Conservation (phyloP, 805 yeast species). For the Metschnikowia borealis region DNA sequence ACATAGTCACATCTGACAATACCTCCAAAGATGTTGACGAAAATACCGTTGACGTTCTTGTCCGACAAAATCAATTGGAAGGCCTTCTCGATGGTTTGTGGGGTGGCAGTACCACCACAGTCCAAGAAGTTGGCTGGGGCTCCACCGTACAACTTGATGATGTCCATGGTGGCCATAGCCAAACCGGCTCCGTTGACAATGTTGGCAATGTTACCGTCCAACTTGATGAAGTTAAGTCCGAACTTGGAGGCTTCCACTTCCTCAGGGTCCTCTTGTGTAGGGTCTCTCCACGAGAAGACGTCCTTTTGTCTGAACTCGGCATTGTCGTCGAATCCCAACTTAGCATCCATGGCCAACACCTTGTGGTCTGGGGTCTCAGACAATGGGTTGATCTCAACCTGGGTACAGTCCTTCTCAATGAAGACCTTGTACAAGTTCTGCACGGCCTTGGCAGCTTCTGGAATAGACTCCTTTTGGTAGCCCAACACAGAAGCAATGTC, state of each 20-base stretch:
- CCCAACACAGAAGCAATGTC: constrained; percentile 79
- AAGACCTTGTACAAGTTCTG: constrained; percentile 86
- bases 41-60: constrained; percentile 85
- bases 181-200: constrained; percentile 99
- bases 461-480: constrained; percentile 69
- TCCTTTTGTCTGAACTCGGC: constrained; percentile 94
- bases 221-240: constrained; percentile 93
- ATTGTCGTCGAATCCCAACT: constrained; percentile 95
- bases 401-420: constrained; percentile 91
- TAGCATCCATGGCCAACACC: constrained; percentile 98
- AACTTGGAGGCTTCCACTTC: constrained; percentile 89
- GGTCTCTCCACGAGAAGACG: constrained; percentile 94
- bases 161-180: constrained; percentile 99
- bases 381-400: constrained; percentile 97
- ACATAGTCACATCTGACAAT: constrained; percentile 99
- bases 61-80: constrained; percentile 90
- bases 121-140: constrained; percentile 98
- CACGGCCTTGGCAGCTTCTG: constrained; percentile 84
- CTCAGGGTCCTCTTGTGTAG: constrained; percentile 96
- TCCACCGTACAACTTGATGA: constrained; percentile 96
- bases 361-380: constrained; percentile 87
- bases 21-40: constrained; percentile 98
- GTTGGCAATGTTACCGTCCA: constrained; percentile 98
- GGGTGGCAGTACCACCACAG: constrained; percentile 99
- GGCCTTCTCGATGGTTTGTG: constrained; percentile 95